Conservation (phyloP, 1,139 yeast genomes). For the Zhuliangozyma parablackwelliae region DNA sequence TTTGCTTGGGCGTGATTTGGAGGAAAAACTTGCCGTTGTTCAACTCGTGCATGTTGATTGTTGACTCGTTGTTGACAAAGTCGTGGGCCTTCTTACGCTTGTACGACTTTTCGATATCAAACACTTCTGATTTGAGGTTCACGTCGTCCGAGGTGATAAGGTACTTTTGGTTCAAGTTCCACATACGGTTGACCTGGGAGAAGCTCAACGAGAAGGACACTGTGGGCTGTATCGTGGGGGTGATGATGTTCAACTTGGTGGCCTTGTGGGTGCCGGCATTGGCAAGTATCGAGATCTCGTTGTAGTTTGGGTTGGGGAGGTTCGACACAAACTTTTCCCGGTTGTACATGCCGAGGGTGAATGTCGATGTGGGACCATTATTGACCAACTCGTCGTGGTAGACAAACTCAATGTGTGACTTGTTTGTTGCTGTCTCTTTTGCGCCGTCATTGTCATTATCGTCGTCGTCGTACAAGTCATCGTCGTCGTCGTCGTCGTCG, state of each 20-base stretch:
- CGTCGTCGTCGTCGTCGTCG: constrained; percentile 23
- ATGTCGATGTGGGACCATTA: constrained; percentile 71
- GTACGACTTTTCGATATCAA: constrained; percentile 65
- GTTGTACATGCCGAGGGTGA: constrained; percentile 62
- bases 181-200: constrained; percentile 68
- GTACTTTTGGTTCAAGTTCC: constrained; percentile 58
- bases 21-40: constrained; percentile 58
- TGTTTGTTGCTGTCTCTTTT: constrained; percentile 14
- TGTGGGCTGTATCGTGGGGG: constrained; percentile 60
- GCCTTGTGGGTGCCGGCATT: constrained; percentile 62
- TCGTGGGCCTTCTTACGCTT: constrained; percentile 60
- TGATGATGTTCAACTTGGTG: constrained; percentile 55
- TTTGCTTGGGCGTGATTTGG: constrained; percentile 68
- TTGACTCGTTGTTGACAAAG: constrained; percentile 60
- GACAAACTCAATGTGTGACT: constrained; percentile 32
- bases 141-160: constrained; percentile 70
- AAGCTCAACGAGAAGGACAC: constrained; percentile 72
- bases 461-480: constrained; percentile 29
- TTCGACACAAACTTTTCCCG: constrained; percentile 55
- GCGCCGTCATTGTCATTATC: constrained; percentile 24
- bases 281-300: constrained; percentile 64
- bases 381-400: constrained; percentile 55
- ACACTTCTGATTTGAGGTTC: constrained; percentile 65
- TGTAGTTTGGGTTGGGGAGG: constrained; percentile 60
- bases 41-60: constrained; percentile 64